Base-by-base conservation (phyloP, 176 grass and related monocot species). In the Cymbopogon citratus region DNA sequence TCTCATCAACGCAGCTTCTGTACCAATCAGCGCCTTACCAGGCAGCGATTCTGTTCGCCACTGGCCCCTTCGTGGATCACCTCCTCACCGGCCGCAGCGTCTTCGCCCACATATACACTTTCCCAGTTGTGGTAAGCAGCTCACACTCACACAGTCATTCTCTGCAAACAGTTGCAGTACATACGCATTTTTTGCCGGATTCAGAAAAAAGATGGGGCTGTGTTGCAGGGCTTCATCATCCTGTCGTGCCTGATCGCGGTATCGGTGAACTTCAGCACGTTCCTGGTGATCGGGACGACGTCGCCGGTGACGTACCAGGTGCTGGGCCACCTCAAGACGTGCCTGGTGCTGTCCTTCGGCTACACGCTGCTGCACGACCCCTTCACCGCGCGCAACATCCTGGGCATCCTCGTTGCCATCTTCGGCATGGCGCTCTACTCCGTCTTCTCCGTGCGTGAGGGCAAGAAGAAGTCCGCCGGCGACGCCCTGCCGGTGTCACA, bases 231-330 rank as follows among this genome's bases (percentile, higher is more conserved):
- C 25, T 97, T 97, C 64, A 97, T 97, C 56, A 24, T 97, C 8
- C 80, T 97, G 69, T 97, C 94, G 34, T 97, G 94, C 60, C 83
- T 93, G 86, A 97, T 97, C 38, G 88, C 94, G 18, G 94, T 97
- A 52, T 97, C 91, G 0, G 94, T 97, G 44, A 97, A 97, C 91
- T 97, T 97, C 78, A 93, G 90, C 75, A 97, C 94, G n/a, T 97
- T 33, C 31, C 31, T 33, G 31, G 31, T 33, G 31, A 33, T 33
- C 31, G 31, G 31, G 31, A 33, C 31, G 8, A 97, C 94, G 52
- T 97, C 94, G 9, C 94, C 94, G 23, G 94, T 97, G 59, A 97
- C 94, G 21, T 97, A 97, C 87, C 94, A 97, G 72, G 94, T 97
- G 31, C 86, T 97, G 40, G 94, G 94, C 40, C 94, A 97, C 83